A percentile compares a stretch with the other conserved stretches of the same genome.
These are phyloP conservation scores for Paecilomyces variotii DNA, from an alignment of 2,329 filamentous ascomycete species.

Conservation along the genomic window DNA sequence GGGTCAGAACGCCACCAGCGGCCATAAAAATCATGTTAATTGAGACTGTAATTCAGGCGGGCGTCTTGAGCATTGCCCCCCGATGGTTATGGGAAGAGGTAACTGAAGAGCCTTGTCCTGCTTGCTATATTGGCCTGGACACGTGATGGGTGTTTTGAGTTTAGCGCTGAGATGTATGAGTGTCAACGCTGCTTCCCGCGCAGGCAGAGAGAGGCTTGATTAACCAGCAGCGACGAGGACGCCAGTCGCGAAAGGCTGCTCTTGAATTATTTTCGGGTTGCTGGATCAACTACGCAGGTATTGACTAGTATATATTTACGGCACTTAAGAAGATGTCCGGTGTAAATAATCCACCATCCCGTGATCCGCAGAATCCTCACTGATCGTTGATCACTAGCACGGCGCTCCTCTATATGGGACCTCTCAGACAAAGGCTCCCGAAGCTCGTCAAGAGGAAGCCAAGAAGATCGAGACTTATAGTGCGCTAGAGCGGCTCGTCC, in stretches of 20 bases:
- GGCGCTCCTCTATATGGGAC: constrained; percentile 65
- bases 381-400: constrained; percentile 53
- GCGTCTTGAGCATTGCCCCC: neutral
- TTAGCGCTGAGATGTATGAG: neutral
- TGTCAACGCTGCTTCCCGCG: neutral
- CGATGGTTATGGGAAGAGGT: neutral
- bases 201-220: neutral
- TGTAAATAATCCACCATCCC: constrained; percentile 7
- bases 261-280: neutral
- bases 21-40: neutral
- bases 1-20: neutral
- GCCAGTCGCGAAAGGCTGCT: neutral
- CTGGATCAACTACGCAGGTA: neutral
- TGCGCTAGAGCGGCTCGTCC: constrained; percentile 59
- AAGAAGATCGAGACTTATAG: constrained; percentile 71
- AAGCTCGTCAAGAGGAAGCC: constrained; percentile 62
- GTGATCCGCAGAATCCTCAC: constrained; percentile 2
- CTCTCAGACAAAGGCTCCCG: constrained; percentile 54
- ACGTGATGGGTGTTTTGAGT: neutral
- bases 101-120: neutral
- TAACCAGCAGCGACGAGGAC: neutral
- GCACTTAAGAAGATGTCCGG: constrained; percentile 6
- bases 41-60: neutral
- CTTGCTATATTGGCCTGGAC: neutral
- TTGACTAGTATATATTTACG: neutral